Base-by-base conservation (phyloP, 805 yeast species). In the Ogataea kodamae region DNA sequence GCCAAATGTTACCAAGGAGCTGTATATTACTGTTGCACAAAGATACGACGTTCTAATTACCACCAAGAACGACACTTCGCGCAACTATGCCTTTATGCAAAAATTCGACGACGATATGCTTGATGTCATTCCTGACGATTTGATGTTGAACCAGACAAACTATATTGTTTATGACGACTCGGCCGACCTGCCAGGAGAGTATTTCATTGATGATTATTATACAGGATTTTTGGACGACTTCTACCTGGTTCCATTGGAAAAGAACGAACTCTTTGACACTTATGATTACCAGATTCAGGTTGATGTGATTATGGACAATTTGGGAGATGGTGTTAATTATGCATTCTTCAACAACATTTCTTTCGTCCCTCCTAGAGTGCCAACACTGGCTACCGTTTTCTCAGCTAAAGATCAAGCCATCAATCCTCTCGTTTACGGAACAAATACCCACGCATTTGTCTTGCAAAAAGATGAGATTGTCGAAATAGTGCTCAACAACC, bases 271-370 rank as follows among this genome's bases (percentile, higher is more conserved):
- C 18, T 68, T 62, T 22, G 83, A 73, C 26, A 85, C 81, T 15
- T 78, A 89, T 9, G 95, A 86, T 56, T 68, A 72, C 46, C 67
- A 68, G 37, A 70, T 88, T 50, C 69, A 75, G n/a, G 66, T 92
- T 33, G 78, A 77, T 49, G 89, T 92, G 38, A 57, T 62, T 17
- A 88, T 92, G 97, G 80, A 81, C 59, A 85, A 86, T 68, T 70
- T 92, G 61, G 72, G 70, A 30, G 68, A 87, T 60, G 98, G 98
- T 67, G 70, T 81, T 43, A 88, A 88, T 67, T 92, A 92, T 57
- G 97, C 97, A n/a, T 83, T 90, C 66, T 87, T 90, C 81, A 89
- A 90, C 70, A 81, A 86, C 57, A 68, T 84, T 54, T 74, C 95
- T 15, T 92, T 75, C 62, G 67, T 74, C 21, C 58, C 74, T 22